These are phyloP conservation scores for Fusarium sororula DNA, from an alignment of 2,329 filamentous ascomycete genomes.

Conservation along the genomic window DNA sequence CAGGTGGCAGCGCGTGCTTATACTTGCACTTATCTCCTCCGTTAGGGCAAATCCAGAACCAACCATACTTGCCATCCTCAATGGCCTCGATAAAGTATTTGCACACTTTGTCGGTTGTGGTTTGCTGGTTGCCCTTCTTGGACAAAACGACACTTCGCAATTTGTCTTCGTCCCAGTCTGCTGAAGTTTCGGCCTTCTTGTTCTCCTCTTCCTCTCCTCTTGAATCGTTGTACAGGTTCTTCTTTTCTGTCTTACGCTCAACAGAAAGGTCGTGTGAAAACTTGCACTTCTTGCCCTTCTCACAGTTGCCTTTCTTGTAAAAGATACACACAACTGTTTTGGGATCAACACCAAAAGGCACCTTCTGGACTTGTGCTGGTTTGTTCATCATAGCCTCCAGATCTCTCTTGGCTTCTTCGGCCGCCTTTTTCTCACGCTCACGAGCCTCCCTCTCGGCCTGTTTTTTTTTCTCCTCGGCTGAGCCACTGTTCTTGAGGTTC, in stretches of 20 bases:
- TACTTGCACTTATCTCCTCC: slow-evolving; percentile 99
- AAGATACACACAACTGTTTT: slow-evolving; percentile 98
- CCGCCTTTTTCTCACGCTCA: slow-evolving; percentile 90
- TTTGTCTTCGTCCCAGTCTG: slow-evolving; percentile 98
- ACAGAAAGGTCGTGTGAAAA: slow-evolving; percentile 92
- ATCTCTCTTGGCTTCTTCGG: slow-evolving; percentile 85
- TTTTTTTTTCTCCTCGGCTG: slow-evolving; percentile 87
- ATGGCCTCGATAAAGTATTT: slow-evolving; percentile 98
- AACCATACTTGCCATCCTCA: slow-evolving; percentile 98
- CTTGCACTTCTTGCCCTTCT: slow-evolving; percentile 98
- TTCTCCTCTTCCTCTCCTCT: slow-evolving; percentile 75
- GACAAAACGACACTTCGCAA: slow-evolving; percentile 88
- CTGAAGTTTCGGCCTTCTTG: slow-evolving; percentile 92
- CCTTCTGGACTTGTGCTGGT: slow-evolving; percentile 95
- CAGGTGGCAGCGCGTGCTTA: slow-evolving; percentile 91
- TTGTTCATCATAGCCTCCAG: slow-evolving; percentile 85
- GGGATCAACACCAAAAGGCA: slow-evolving; percentile 96
- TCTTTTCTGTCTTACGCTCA: slow-evolving; percentile 93
- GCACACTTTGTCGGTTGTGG: slow-evolving; percentile 98
- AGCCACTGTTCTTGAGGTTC: slow-evolving; percentile 77
- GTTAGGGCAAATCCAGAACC: slow-evolving; percentile 99
- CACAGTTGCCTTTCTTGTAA: slow-evolving; percentile 96
- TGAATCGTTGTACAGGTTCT: slow-evolving; percentile 86
- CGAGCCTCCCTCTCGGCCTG: slow-evolving; percentile 71
- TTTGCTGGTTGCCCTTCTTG: slow-evolving; percentile 97